phyloP scores from a whole-genome alignment of 1,284 basidiomycete genomes.

The Peniophora sp. region DNA sequence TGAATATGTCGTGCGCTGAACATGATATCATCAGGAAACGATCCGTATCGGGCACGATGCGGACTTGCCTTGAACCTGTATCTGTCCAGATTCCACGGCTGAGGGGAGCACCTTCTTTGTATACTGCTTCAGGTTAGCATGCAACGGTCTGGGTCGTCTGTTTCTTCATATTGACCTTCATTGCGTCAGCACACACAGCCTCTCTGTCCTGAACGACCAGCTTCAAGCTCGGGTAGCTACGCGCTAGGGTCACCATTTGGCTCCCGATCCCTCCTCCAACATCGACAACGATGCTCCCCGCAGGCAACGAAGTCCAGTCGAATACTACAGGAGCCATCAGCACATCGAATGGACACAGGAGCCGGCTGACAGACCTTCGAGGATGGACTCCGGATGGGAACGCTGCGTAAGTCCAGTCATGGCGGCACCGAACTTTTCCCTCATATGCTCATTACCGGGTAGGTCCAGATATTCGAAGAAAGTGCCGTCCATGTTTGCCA shows the following conservation, averaged over 20 bases:
- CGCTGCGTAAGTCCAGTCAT: conserved; percentile 19
- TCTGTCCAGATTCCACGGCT: neutral
- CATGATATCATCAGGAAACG: too few species aligned
- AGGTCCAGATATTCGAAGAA: conserved; percentile 23
- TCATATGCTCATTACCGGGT: conserved; percentile 20
- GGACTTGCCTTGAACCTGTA: conserved; percentile 5
- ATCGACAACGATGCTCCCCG: conserved; percentile 12
- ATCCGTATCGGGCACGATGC: neutral
- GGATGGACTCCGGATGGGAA: conserved; percentile 14
- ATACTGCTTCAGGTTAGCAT: neutral
- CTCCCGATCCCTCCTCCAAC: conserved; percentile 14
- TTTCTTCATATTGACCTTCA: neutral
- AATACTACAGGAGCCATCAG: neutral
- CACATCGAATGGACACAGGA: neutral
- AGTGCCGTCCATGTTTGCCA: conserved; percentile 14
- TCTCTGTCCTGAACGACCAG: neutral
- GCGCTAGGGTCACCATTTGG: conserved; percentile 4
- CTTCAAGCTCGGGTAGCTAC: conserved; percentile 9
- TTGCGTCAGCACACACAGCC: neutral
- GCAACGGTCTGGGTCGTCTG: neutral
- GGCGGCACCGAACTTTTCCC: conserved; percentile 22
- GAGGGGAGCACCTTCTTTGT: neutral
- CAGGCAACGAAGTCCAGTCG: neutral
- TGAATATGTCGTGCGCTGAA: conserved; percentile 24
- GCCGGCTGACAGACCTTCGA: conserved; percentile 8